Percentiles rank a stretch among this genome's conserved stretches.
These are phyloP conservation scores for Echinochloa phyllopogon DNA, from an alignment of 176 grass and related monocot species.

Conservation along the genomic window DNA sequence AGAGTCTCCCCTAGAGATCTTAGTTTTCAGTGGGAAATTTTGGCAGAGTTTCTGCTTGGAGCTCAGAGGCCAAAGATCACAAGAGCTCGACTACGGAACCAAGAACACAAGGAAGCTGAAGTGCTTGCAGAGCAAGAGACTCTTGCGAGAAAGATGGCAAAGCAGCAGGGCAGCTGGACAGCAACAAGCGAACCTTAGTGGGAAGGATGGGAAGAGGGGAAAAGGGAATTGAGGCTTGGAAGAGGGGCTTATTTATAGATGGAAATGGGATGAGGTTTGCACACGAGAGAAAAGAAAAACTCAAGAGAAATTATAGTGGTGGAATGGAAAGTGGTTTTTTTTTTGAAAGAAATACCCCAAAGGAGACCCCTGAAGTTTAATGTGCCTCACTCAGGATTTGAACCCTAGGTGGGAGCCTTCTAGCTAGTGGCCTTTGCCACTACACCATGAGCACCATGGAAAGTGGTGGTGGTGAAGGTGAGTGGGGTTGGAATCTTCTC, in stretches of 20 bases:
- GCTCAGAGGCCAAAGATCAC: background rate
- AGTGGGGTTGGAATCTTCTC: constrained; percentile 30
- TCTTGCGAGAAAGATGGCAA: background rate
- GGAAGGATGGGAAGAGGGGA: constrained; percentile 46
- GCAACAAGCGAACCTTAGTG: constrained; percentile 38
- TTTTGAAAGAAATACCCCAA: too few relatives aligned
- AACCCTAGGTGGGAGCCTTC: too few relatives aligned
- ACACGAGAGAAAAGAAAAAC: background rate
- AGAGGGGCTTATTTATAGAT: constrained; percentile 72
- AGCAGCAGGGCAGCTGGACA: background rate
- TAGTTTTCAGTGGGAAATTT: background rate
- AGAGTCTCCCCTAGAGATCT: constrained; percentile 11
- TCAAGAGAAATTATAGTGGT: background rate
- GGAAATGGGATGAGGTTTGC: background rate
- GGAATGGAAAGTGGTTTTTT: background rate
- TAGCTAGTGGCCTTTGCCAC: too few relatives aligned
- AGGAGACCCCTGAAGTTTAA: too few relatives aligned
- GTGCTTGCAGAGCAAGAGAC: background rate
- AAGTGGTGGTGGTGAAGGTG: too few relatives aligned
- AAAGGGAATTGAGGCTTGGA: constrained; percentile 69
- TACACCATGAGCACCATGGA: too few relatives aligned
- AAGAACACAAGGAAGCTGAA: background rate
- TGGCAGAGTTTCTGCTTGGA: background rate
- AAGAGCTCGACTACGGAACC: background rate
- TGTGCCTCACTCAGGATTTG: too few relatives aligned